Evolutionary conservation across 257 asterid species (phyloP).

Genomic region (Voacanga thouarsii): DNA sequence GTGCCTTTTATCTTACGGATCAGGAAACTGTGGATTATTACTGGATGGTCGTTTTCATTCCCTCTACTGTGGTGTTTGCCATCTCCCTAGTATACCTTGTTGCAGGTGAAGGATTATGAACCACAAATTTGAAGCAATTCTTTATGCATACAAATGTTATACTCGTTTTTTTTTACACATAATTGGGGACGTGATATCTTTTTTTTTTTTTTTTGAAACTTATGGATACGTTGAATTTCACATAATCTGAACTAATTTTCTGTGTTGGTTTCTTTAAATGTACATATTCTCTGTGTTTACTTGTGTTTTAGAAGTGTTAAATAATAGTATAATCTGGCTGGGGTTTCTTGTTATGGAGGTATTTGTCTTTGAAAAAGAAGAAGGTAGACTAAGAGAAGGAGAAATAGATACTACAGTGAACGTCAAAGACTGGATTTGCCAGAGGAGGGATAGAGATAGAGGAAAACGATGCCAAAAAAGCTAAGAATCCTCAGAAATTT

Average conservation of each 20-base stretch:
- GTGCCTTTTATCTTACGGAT: constrained; percentile 83
- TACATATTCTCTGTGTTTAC: not conserved
- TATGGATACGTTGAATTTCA: not conserved
- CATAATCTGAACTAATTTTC: not conserved
- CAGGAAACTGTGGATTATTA: constrained; percentile 91
- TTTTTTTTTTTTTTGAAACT: not conserved
- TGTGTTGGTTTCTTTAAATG: not conserved
- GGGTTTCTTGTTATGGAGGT: not conserved
- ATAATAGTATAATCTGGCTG: not conserved
- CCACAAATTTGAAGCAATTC: not conserved
- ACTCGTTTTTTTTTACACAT: not conserved
- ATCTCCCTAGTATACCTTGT: constrained; percentile 56
- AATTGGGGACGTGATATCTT: not conserved
- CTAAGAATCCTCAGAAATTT: not conserved
- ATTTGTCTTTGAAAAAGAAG: not conserved
- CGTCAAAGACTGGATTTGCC: not conserved
- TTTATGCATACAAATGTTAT: not conserved
- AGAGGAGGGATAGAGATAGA: not conserved
- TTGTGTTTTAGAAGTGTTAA: not conserved
- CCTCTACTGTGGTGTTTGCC: constrained; percentile 55
- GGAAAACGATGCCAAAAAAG: not conserved
- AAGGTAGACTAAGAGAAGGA: not conserved
- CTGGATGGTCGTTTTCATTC: constrained; percentile 90
- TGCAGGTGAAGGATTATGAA: constrained; percentile 49
- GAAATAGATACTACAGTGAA: not conserved